These are phyloP conservation scores for Pontederia paniculata DNA, from an alignment of 176 grass and related monocot genomes.

Conservation along the genomic window DNA sequence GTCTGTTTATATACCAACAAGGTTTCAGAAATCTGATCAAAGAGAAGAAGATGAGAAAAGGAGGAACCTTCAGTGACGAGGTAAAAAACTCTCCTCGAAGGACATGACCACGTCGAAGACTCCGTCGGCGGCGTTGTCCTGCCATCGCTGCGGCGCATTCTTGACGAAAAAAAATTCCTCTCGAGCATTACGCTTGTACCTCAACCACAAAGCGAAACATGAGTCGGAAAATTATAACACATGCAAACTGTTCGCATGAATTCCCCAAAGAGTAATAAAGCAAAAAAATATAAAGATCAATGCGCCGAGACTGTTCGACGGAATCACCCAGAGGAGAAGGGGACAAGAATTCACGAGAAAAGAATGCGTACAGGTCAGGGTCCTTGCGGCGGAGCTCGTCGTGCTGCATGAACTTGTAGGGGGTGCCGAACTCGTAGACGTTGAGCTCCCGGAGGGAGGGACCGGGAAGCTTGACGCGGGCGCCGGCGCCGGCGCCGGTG, in stretches of 20 bases:
- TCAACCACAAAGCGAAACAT: constrained; percentile 11
- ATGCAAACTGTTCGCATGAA: background rate
- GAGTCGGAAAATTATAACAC: background rate
- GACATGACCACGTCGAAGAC: constrained; percentile 72
- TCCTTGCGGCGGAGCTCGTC: constrained; percentile 87
- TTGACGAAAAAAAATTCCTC: constrained; percentile 73
- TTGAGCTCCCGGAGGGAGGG: constrained; percentile 86
- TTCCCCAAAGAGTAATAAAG: background rate
- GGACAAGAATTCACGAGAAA: no score
- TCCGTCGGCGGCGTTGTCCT: constrained; percentile 58
- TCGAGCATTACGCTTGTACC: constrained; percentile 99
- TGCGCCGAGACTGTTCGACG: background rate
- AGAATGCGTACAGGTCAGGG: constrained; percentile 42
- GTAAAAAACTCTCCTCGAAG: constrained; percentile 93
- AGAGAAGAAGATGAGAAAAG: background rate
- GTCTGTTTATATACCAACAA: background rate
- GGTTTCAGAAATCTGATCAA: background rate
- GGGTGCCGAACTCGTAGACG: constrained; percentile 79
- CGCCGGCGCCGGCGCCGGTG: no score
- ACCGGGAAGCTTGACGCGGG: constrained; percentile 74
- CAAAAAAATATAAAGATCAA: no score
- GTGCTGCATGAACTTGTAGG: constrained; percentile 75
- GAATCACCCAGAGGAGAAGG: background rate
- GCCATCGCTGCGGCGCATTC: constrained; percentile 76
- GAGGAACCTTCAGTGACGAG: constrained; percentile 55